A percentile compares a stretch with the other conserved stretches of the same genome.
Conservation (phyloP, 2,329 filamentous ascomycete genomes). For the Tolypocladium album region DNA sequence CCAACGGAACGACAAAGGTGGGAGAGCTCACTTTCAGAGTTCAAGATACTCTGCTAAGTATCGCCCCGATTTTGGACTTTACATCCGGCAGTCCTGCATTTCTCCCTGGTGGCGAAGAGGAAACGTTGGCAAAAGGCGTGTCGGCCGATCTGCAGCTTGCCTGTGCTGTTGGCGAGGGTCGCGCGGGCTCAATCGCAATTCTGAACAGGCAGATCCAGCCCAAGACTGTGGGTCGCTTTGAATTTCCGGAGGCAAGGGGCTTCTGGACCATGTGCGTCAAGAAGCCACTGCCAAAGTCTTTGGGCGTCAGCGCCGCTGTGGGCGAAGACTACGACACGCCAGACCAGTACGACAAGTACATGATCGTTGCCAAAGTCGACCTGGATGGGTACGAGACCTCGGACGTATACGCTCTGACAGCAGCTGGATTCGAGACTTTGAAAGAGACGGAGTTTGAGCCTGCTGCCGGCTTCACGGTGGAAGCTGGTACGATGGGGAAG, state of each 20-base stretch:
- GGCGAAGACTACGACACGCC: conserved; percentile 46
- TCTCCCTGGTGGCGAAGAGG: conserved; percentile 32
- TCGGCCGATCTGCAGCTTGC: conserved; percentile 49
- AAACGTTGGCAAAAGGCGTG: conserved; percentile 30
- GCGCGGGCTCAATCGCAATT: conserved; percentile 59
- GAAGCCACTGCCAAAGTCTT: conserved; percentile 51
- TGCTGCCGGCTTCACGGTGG: conserved; percentile 75
- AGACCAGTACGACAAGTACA: conserved; percentile 62
- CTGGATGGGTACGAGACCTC: conserved; percentile 64
- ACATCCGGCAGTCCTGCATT: conserved; percentile 51
- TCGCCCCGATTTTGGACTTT: conserved; percentile 70
- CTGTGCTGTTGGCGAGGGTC: conserved; percentile 52
- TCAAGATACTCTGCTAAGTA: conserved; percentile 65
- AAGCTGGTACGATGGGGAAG: conserved; percentile 73
- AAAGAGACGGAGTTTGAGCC: conserved; percentile 85
- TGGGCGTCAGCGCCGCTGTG: conserved; percentile 38
- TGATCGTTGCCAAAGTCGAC: conserved; percentile 69
- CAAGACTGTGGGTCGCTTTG: conserved; percentile 55
- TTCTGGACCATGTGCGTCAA: conserved; percentile 73
- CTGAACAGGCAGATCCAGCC: conserved; percentile 72
- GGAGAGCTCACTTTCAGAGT: conserved; percentile 64
- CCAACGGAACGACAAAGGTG: conserved; percentile 32
- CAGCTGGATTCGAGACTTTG: conserved; percentile 62
- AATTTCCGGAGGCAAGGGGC: conserved; percentile 61
- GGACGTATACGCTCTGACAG: conserved; percentile 66